A percentile compares a stretch with the other conserved stretches of the same genome.
phyloP scores from a whole-genome alignment of 208 protist species.

The Dictyostelium gargantuum region DNA sequence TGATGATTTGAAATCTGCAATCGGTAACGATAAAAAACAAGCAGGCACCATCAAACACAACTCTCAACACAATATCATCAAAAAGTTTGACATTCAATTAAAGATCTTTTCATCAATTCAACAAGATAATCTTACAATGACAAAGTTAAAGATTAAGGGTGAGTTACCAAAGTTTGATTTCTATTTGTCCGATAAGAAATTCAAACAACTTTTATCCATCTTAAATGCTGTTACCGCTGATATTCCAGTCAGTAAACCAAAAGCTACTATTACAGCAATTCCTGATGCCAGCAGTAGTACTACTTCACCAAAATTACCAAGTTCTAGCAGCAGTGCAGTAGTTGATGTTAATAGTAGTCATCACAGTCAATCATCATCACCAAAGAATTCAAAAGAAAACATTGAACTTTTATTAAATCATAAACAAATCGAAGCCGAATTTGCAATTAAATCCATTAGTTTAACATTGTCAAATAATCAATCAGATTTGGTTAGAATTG shows the following conservation, averaged over 20 bases:
- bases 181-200: constrained; percentile 14
- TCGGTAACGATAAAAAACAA: not conserved
- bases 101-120: constrained; percentile 55
- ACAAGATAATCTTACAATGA: constrained; percentile 46
- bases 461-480: constrained; percentile 1
- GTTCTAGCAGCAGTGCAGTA: not conserved
- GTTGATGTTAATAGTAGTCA: not conserved
- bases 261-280: not conserved
- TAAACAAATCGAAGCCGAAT: not conserved
- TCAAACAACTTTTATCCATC: constrained; percentile 4
- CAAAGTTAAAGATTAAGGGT: constrained; percentile 33
- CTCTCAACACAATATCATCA: not conserved
- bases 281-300: not conserved
- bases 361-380: not conserved
- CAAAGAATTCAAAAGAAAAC: not conserved
- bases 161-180: constrained; percentile 24
- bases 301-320: not conserved
- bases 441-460: constrained; percentile 10
- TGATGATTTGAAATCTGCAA: not conserved
- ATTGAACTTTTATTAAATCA: not conserved
- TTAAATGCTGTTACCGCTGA: not conserved
- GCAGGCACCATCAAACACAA: not conserved
- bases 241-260: not conserved
- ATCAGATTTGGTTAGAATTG: constrained; percentile 1
- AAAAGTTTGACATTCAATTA: constrained; percentile 54